Percentiles rank a stretch among this genome's conserved stretches.
Conservation (phyloP, 2,329 filamentous ascomycete species). For the Colletotrichum salicis region DNA sequence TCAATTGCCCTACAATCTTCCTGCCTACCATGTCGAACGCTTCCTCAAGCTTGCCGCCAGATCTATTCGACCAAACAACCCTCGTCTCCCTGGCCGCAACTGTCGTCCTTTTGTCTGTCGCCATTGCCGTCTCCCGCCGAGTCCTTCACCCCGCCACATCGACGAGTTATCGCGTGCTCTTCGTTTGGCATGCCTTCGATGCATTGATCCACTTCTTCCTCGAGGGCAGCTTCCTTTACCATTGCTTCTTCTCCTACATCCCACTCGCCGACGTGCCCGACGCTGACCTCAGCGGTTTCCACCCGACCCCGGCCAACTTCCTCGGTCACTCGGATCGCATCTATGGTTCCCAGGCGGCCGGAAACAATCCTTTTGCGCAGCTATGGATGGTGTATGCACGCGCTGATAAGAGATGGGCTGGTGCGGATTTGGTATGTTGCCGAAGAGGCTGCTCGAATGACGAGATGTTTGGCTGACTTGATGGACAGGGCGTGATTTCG, state of each 20-base stretch:
- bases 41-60: conserved; percentile 54
- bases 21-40: conserved; percentile 35
- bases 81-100: conserved; percentile 68
- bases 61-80: conserved; percentile 70
- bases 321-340: conserved; percentile 59
- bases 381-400: conserved; percentile 77
- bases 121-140: conserved; percentile 59
- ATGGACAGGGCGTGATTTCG: conserved; percentile 64
- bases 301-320: conserved; percentile 63
- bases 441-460: not conserved
- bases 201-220: conserved; percentile 91
- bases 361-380: conserved; percentile 64
- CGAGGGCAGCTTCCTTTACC: conserved; percentile 91
- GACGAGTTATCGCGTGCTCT: conserved; percentile 76
- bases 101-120: conserved; percentile 61
- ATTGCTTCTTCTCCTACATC: conserved; percentile 82
- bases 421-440: conserved; percentile 64
- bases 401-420: conserved; percentile 72
- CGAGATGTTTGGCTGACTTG: not conserved
- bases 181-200: conserved; percentile 96
- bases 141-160: conserved; percentile 61
- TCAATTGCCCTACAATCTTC: not conserved
- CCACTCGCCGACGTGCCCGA: conserved; percentile 48
- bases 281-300: conserved; percentile 47
- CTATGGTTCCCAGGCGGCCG: conserved; percentile 68